phyloP scores from a whole-genome alignment of 2,329 filamentous ascomycete genomes.

The Pleurostoma richardsiae region DNA sequence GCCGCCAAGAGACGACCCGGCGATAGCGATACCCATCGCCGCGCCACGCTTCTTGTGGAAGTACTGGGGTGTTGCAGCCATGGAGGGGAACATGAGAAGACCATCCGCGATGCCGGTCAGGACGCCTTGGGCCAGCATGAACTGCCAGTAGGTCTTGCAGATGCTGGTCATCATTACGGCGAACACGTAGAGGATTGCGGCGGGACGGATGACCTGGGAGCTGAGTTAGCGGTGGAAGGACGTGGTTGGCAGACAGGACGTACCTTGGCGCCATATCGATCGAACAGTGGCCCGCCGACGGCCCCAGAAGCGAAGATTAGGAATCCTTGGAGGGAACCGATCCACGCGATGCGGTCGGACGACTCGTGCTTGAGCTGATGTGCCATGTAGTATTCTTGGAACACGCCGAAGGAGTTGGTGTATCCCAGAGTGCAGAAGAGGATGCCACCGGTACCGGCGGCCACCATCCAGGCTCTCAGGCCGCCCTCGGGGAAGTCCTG shows the following conservation, averaged over 20 bases:
- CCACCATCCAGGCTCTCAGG: conserved; percentile 32
- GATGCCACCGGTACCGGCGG: conserved; percentile 22
- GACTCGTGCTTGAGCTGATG: conserved; percentile 19
- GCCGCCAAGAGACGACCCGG: conserved; percentile 35
- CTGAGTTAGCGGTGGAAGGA: neutral
- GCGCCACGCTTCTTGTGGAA: conserved; percentile 30
- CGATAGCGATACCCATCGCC: conserved; percentile 29
- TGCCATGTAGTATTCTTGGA: conserved; percentile 24
- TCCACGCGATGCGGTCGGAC: conserved; percentile 26
- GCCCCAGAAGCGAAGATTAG: conserved; percentile 20
- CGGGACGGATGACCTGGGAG: conserved; percentile 7
- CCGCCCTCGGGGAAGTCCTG: conserved; percentile 16
- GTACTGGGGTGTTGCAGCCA: conserved; percentile 28
- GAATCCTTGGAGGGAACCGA: conserved; percentile 24
- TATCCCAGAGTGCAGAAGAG: conserved; percentile 34
- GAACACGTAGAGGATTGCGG: conserved; percentile 12
- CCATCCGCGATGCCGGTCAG: conserved; percentile 26
- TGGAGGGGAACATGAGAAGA: conserved; percentile 27
- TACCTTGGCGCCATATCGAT: conserved; percentile 31
- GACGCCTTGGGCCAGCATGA: conserved; percentile 33
- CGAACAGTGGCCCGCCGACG: conserved; percentile 25
- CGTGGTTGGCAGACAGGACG: conserved; percentile 1
- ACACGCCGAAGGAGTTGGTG: conserved; percentile 34
- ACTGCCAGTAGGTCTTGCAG: conserved; percentile 31
- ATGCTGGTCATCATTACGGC: conserved; percentile 27